Base-by-base conservation (phyloP, 1,284 basidiomycete species). In the Mycena citricolor region DNA sequence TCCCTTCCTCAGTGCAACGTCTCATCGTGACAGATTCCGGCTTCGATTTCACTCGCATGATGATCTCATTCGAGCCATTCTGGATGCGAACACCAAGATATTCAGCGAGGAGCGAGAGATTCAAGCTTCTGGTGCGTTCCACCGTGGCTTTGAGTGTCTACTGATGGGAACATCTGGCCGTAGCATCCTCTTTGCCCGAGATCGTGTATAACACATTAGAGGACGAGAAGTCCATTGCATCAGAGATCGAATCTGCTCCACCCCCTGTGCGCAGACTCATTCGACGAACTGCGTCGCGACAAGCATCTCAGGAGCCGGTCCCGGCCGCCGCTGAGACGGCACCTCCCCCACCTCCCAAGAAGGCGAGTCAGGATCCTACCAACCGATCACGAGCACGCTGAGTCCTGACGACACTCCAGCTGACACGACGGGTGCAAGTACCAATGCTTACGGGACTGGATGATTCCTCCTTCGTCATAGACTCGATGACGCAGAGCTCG, bases 141-240 rank as follows among this genome's bases (percentile, higher is more conserved):
- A 8, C 40, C 38, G 19, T 34, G 30, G 31, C 5, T 21, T 17
- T 33, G 19, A 22, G 25, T 32, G n/a, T 42, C 39, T 30, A 44
- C 39, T 16, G 44, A 20, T 20, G 20, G 20, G 24, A 14, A 34
- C 24, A 19, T 17, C 38, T 21, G 31, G 10, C 24, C 12, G 17
- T 26, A 57, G 56, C 56, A n/a, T 67, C 71, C 4, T 57, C 66
- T 14, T 57, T 73, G 3, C 69, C 72, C 2, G 62, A 67, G 32
- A 61, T 65, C 44, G 58, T 75, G 25, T 70, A 69, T 6, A 75
- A 73, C 46, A 68, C 71, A 2, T 65, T 68, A 44, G 60, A 67
- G 1, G 63, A 68, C 19, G 74, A 76, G 44, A 66, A 67, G 2
- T 69, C 71, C 4, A 39, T 66, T 13, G 56, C 58, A 26, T 53